Conservation (phyloP, 78 protist species). For the Thecamonas trahens region DNA sequence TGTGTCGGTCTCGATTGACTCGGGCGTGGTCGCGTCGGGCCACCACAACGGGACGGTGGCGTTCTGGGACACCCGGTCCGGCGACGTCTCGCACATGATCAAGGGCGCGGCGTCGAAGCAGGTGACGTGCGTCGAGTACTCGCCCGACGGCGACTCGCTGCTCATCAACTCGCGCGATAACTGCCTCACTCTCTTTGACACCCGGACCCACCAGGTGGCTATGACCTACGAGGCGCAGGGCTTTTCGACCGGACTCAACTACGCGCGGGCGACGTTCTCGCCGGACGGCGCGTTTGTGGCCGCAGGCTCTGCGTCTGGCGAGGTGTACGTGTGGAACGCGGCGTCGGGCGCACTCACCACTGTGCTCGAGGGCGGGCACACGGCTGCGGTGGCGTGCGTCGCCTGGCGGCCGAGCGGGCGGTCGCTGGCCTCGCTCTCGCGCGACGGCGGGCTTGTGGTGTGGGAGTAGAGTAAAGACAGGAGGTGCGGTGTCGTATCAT, state of each 20-base stretch:
- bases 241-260: conserved; percentile 1
- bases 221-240: conserved; percentile 22
- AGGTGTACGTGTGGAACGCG: conserved; percentile 60
- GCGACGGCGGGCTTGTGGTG: background rate
- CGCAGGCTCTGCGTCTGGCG: conserved; percentile 54
- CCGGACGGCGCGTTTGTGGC: conserved; percentile 12
- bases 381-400: no score
- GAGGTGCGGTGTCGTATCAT: no score
- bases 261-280: conserved; percentile 13
- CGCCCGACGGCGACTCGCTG: conserved; percentile 33
- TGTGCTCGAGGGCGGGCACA: no score
- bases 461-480: background rate
- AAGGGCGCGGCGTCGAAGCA: conserved; percentile 47
- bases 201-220: conserved; percentile 36
- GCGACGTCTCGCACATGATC: conserved; percentile 38
- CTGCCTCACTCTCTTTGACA: conserved; percentile 56
- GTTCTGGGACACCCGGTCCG: conserved; percentile 56
- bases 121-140: conserved; percentile 45
- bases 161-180: conserved; percentile 64
- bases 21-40: conserved; percentile 24
- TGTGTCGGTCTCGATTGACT: conserved; percentile 9
- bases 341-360: no score
- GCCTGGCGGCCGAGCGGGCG: no score
- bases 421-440: no score
- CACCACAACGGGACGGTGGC: conserved; percentile 54